Conservation (phyloP, 179 eudicot species). For the Nepenthes alata region DNA sequence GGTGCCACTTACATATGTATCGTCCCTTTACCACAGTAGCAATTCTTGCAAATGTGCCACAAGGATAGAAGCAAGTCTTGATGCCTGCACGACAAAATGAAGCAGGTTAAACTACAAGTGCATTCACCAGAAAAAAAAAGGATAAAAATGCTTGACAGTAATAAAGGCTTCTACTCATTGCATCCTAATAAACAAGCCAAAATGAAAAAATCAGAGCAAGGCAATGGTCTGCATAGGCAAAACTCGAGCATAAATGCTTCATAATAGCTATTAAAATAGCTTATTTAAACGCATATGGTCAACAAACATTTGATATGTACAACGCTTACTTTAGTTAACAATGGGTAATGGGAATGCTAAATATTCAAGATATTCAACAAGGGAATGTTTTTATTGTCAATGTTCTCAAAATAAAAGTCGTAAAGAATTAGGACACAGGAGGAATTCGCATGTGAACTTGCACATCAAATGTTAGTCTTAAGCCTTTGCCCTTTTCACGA, state of each 20-base stretch:
- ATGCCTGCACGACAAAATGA: conserved; percentile 37
- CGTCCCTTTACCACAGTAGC: conserved; percentile 55
- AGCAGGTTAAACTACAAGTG: background rate
- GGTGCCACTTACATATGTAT: conserved; percentile 53
- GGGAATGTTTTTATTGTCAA: too few relatives aligned
- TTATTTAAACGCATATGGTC: background rate
- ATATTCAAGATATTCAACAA: too few relatives aligned
- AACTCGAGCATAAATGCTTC: background rate
- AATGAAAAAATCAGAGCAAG: background rate
- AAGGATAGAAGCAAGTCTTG: conserved; percentile 63
- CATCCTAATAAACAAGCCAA: background rate
- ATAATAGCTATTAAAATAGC: too few relatives aligned
- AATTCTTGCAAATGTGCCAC: conserved; percentile 74
- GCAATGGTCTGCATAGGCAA: background rate
- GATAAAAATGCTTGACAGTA: background rate
- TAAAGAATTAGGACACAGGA: background rate
- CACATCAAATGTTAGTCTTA: too few relatives aligned
- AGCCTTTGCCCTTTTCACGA: too few relatives aligned
- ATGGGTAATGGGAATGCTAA: background rate
- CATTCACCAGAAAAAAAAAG: background rate
- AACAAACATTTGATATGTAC: too few relatives aligned
- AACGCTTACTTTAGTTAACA: background rate
- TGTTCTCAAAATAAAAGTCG: too few relatives aligned
- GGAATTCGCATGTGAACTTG: background rate
- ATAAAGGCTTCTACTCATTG: background rate